phyloP scores from a whole-genome alignment of 2,329 filamentous ascomycete species.

The Colletotrichum salicis region DNA sequence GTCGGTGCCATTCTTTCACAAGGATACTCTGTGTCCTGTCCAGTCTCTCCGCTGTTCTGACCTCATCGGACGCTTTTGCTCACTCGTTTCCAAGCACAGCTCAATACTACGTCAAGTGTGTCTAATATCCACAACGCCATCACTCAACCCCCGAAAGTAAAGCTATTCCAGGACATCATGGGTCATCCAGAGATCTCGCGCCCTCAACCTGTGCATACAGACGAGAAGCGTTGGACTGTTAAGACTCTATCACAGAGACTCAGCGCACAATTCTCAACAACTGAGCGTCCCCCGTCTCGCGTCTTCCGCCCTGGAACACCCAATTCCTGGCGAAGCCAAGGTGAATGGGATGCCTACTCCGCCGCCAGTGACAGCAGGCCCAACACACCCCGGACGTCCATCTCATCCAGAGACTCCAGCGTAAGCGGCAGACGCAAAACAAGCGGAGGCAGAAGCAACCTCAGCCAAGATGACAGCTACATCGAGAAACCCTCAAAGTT shows the following conservation, averaged over 20 bases:
- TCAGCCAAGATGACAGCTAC: not conserved
- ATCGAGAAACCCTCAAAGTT: conserved; percentile 9
- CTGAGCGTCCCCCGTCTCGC: not conserved
- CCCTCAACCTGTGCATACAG: not conserved
- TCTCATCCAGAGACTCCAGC: not conserved
- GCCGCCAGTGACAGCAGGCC: conserved; percentile 4
- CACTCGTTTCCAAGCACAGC: too few species aligned
- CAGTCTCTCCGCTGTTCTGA: not conserved
- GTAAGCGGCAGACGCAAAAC: not conserved
- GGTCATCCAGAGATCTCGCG: conserved; percentile 6
- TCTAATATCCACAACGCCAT: too few species aligned
- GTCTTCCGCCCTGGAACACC: not conserved
- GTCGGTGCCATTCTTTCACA: conserved; percentile 11
- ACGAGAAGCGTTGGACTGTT: conserved; percentile 3
- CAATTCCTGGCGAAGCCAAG: conserved; percentile 15
- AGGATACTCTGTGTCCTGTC: conserved; percentile 2
- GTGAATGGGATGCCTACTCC: conserved; percentile 21
- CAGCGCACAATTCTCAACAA: not conserved
- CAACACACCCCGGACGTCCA: not conserved
- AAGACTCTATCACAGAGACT: not conserved
- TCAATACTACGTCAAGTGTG: too few species aligned
- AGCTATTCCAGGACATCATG: not conserved
- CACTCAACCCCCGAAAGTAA: too few species aligned
- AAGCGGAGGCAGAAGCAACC: not conserved
- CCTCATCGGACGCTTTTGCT: too few species aligned